Base-by-base conservation (phyloP, 805 yeast species). In the Diddensiella santjacobensis region DNA sequence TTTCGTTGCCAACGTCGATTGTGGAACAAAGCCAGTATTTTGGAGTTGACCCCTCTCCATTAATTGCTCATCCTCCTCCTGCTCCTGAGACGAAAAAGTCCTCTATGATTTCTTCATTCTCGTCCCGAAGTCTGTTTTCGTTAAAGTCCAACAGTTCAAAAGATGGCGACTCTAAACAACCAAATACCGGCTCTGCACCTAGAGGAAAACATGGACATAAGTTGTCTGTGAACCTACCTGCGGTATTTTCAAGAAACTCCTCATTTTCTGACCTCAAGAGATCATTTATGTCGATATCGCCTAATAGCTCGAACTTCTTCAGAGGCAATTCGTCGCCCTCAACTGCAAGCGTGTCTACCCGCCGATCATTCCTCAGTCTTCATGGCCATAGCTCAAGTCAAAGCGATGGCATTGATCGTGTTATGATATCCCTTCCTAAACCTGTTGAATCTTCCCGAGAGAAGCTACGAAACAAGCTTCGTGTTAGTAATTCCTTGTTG, bases 351-450 rank as follows among this genome's bases (percentile, higher is more conserved):
- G 35, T 4, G 8, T 40, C 45, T 6, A 23, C 42, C 19, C 35
- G 44, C 45, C 18, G 52, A 19, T 45, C 52, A 1, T 36, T 44
- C 30, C n/a, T 51, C 18, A 48, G 50, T 11, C 22, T 35, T 2
- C 24, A 48, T 13, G 30, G 41, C n/a, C 40, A 26, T 22, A 20
- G 26, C 10, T 40, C 37, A 2, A 41, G 40, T 22, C 24, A 19
- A 8, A 13, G 24, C 6, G 19, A 10, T 10, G 42, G 23, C 15
- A 42, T 64, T 40, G 69, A 65, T 45, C 69, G 68, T 48, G 58
- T 67, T 4, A 70, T 68, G 65, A 81, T 81, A 13, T 80, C 86
- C 3, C 63, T 78, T 48, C 87, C 87, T 1, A 70, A 75, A 3
- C 81, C 83, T 4, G 78, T 75, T 48, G 75, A 74, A 33, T 72